Evolutionary conservation across 352 stramenopile species (phyloP).

Genomic region (Pythium inflatum): DNA sequence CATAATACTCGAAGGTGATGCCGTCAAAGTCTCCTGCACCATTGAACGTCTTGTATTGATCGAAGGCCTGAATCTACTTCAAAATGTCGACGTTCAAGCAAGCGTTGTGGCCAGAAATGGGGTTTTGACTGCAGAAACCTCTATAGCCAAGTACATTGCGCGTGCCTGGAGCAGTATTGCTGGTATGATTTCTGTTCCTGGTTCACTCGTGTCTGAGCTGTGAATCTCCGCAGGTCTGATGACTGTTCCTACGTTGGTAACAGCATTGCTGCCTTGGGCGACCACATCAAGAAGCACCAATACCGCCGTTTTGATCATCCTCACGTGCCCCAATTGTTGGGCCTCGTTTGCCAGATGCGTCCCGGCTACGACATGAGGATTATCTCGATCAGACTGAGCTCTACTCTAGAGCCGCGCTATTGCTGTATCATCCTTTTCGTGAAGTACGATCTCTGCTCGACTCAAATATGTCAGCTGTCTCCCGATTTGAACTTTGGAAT

Average conservation of each 20-base stretch:
- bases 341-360: conserved; percentile 17
- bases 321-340: conserved; percentile 30
- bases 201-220: conserved; percentile 3
- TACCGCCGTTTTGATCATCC: conserved; percentile 17
- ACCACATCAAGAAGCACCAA: conserved; percentile 17
- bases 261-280: neutral
- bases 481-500: neutral
- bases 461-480: conserved; percentile 5
- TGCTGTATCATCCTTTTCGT: conserved; percentile 35
- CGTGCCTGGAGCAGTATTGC: conserved; percentile 17
- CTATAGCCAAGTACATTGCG: conserved; percentile 22
- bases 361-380: conserved; percentile 15
- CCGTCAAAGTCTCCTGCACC: conserved; percentile 30
- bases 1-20: conserved; percentile 30
- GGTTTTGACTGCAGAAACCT: conserved; percentile 25
- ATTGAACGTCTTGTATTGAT: conserved; percentile 31
- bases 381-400: conserved; percentile 25
- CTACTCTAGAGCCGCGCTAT: conserved; percentile 14
- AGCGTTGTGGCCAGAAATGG: conserved; percentile 10
- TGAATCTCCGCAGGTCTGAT: neutral
- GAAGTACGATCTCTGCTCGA: neutral
- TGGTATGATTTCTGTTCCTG: conserved; percentile 39
- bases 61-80: conserved; percentile 29
- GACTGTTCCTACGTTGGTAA: neutral
- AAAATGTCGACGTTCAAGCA: conserved; percentile 21